These are phyloP conservation scores for Pseudoneurospora amorphoporcata DNA, from an alignment of 495 filamentous ascomycete genomes.

Conservation along the genomic window DNA sequence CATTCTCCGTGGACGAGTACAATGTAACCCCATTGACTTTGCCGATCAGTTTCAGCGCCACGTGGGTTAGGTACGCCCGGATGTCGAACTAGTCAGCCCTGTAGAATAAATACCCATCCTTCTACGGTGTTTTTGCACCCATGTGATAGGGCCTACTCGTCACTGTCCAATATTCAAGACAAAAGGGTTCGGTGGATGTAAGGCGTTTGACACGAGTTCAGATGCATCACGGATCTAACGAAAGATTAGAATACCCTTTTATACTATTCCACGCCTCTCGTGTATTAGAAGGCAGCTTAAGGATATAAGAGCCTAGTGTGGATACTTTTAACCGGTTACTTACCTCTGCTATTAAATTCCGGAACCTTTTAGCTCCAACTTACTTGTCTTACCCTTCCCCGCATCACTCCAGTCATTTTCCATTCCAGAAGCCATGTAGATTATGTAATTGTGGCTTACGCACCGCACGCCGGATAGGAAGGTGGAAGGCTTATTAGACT, in stretches of 20 bases:
- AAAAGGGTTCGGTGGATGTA: not conserved
- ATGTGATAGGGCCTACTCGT: not conserved
- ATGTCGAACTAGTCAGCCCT: not conserved
- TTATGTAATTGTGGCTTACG: not conserved
- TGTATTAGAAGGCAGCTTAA: too few relatives aligned
- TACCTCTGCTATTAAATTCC: not conserved
- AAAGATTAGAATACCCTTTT: not conserved
- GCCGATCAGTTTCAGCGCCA: not conserved
- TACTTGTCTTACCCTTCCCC: not conserved
- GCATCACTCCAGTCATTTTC: not conserved
- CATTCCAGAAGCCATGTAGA: not conserved
- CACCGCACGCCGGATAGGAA: not conserved
- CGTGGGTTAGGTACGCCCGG: not conserved
- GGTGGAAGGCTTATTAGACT: not conserved
- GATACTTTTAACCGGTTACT: not conserved
- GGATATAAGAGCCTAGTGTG: too few relatives aligned
- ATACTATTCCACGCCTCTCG: not conserved
- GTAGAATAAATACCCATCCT: not conserved
- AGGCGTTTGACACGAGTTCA: not conserved
- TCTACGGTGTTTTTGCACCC: not conserved
- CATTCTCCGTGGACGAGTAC: not conserved
- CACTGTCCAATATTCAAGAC: not conserved
- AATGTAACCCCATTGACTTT: not conserved
- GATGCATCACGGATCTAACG: not conserved
- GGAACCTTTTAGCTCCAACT: not conserved